These are phyloP conservation scores for Fusarium abutilonis DNA, from an alignment of 2,329 filamentous ascomycete genomes.

Conservation along the genomic window DNA sequence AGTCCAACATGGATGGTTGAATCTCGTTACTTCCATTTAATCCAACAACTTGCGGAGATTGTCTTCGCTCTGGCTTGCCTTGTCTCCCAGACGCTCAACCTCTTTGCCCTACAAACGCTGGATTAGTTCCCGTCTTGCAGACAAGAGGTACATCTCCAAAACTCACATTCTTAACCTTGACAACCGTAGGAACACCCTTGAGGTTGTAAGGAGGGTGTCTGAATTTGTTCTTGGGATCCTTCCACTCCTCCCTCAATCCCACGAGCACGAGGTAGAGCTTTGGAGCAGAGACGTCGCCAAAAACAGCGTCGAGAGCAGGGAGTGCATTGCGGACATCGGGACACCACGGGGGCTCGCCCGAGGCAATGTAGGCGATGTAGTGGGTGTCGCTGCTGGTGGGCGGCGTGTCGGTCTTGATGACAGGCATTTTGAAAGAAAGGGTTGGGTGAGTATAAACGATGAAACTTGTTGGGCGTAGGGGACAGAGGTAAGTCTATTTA, in stretches of 20 bases:
- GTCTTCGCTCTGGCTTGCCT: no score
- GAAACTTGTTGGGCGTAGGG: no score
- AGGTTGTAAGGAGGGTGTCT: constrained; percentile 42
- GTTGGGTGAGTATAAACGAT: not conserved
- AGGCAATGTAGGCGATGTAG: constrained; percentile 48
- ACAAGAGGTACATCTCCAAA: not conserved
- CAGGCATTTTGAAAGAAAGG: constrained; percentile 38
- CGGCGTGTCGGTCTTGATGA: constrained; percentile 41
- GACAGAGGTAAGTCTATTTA: no score
- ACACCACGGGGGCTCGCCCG: constrained; percentile 46
- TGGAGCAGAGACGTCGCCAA: constrained; percentile 39
- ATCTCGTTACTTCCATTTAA: no score
- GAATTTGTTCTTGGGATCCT: constrained; percentile 43
- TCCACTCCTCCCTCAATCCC: constrained; percentile 41
- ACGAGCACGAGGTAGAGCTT: constrained; percentile 44
- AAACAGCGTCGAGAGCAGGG: constrained; percentile 41
- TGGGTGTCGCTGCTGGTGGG: constrained; percentile 41
- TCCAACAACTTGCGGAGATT: no score
- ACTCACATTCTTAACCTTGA: constrained; percentile 43
- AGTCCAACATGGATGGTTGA: no score
- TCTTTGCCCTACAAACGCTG: constrained; percentile 34
- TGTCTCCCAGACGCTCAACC: constrained; percentile 41
- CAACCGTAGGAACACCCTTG: constrained; percentile 44
- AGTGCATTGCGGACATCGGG: constrained; percentile 44
- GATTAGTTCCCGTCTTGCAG: not conserved